Percentiles rank a stretch among this genome's conserved stretches.
phyloP scores from a whole-genome alignment of 257 asterid species.

The Nicotiana knightiana region DNA sequence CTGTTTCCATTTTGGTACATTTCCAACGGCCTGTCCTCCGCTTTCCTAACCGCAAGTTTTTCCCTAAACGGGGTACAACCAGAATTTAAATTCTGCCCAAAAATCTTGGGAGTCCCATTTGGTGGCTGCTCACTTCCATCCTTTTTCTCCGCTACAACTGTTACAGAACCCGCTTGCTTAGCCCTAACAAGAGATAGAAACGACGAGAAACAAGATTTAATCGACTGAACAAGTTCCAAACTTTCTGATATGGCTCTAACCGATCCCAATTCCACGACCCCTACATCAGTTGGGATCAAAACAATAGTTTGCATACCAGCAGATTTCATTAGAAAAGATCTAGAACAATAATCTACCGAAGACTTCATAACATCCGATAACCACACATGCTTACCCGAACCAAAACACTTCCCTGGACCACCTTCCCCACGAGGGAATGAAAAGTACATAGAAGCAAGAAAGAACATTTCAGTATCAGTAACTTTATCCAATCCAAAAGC shows the following conservation, averaged over 20 bases:
- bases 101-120: slow-evolving; percentile 43
- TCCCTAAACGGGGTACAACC: slow-evolving; percentile 30
- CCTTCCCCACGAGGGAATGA: slow-evolving; percentile 71
- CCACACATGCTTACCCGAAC: slow-evolving; percentile 60
- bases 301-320: slow-evolving; percentile 82
- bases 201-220: slow-evolving; percentile 52
- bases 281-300: slow-evolving; percentile 72
- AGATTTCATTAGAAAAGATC: slow-evolving; percentile 70
- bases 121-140: slow-evolving; percentile 29
- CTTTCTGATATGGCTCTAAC: slow-evolving; percentile 65
- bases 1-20: slow-evolving; percentile 32
- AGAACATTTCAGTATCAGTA: slow-evolving; percentile 91
- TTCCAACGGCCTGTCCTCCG: slow-evolving; percentile 31
- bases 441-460: slow-evolving; percentile 88
- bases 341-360: slow-evolving; percentile 50
- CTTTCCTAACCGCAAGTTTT: slow-evolving; percentile 30
- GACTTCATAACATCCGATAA: slow-evolving; percentile 44
- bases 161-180: slow-evolving; percentile 37
- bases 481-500: slow-evolving; percentile 79
- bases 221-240: slow-evolving; percentile 39
- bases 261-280: slow-evolving; percentile 90
- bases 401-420: slow-evolving; percentile 79
- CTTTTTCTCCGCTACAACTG: slow-evolving; percentile 23
- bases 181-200: slow-evolving; percentile 31
- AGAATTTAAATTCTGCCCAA: slow-evolving; percentile 60